Base-by-base conservation (phyloP, 768 basidiomycete genomes). In the Hygrophorus pudorinus region DNA sequence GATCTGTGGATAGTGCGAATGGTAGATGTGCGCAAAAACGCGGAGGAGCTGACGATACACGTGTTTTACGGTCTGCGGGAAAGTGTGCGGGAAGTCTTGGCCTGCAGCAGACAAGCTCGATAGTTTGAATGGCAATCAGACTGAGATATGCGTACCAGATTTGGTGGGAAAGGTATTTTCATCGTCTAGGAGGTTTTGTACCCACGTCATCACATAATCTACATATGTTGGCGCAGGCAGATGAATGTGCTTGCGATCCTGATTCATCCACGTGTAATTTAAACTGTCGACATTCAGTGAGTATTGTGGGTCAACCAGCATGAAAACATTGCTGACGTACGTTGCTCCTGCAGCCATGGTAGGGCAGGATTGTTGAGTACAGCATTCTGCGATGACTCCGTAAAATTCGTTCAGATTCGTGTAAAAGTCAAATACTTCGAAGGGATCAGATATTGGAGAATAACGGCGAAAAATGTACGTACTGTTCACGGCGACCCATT, bases 171-270 rank as follows among this genome's bases (percentile, higher is more conserved):
- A 97, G 30, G 83, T 78, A 48, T 68, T 74, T 54, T 96, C 91
- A 65, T 98, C 93, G 56, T 97, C 90, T 29, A 98, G 73, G 27
- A 96, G 71, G 56, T 93, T 93, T 60, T 98, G 94, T 4, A 96
- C 77, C 90, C 93, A 97, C 14, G 93, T 92, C 86, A 97, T 92
- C 44, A 98, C 94, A 59, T 94, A 97, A 70, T 98, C 96, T 50
- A 97, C 91, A 65, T 98, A 98, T 7, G 90, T 92, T 4, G 93
- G 90, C 11, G 94, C 94, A 13, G 96, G 84, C 0, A 99, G 71
- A 53, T 91, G 78, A 27, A 97, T 86, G 49, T 80, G 84, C 59
- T 91, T 91, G 42, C 89, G 87, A 62, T 85, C 88, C 58, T 89
- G 85, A 64, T 97, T 97, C 56, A 96, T 85, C 96, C 96, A 99